Conservation (phyloP, 1,139 yeast species). For the Kazachstania sp. region DNA sequence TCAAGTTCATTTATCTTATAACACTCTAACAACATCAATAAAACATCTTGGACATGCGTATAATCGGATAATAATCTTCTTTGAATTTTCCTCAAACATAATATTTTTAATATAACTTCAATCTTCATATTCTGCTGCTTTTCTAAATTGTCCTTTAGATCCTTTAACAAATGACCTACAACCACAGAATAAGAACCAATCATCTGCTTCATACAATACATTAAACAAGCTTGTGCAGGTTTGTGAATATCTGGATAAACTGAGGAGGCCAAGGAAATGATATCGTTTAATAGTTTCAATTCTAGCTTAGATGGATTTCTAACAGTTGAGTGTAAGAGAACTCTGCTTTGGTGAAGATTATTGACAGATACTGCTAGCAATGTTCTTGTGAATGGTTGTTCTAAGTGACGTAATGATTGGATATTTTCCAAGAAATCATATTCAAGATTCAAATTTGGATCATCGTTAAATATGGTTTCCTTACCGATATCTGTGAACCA, state of each 20-base stretch:
- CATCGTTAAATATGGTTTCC: slow-evolving; percentile 55
- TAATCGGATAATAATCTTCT: slow-evolving; percentile 52
- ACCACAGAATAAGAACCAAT: slow-evolving; percentile 57
- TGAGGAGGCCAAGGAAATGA: slow-evolving; percentile 61
- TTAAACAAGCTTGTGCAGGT: slow-evolving; percentile 63
- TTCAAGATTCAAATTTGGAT: slow-evolving; percentile 40
- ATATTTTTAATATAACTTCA: slow-evolving; percentile 58
- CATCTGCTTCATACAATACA: slow-evolving; percentile 65
- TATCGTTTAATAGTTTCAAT: slow-evolving; percentile 53
- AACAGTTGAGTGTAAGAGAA: slow-evolving; percentile 66
- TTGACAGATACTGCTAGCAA: slow-evolving; percentile 72
- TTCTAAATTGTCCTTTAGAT: slow-evolving; percentile 45
- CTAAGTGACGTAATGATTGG: slow-evolving; percentile 42
- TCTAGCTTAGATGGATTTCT: slow-evolving; percentile 67
- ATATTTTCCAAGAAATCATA: slow-evolving; percentile 41
- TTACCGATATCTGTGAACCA: slow-evolving; percentile 84
- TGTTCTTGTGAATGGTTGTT: slow-evolving; percentile 65
- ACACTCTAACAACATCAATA: slow-evolving; percentile 47
- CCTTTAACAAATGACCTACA: slow-evolving; percentile 36
- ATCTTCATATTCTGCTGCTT: slow-evolving; percentile 49
- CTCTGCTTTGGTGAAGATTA: slow-evolving; percentile 67
- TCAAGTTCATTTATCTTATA: slow-evolving; percentile 51
- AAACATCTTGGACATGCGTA: slow-evolving; percentile 40
- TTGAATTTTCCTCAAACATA: slow-evolving; percentile 46
- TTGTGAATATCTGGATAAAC: slow-evolving; percentile 61